Percentiles rank a stretch among this genome's conserved stretches.
Conservation (phyloP, 2,329 filamentous ascomycete genomes). For the Exophiala mesophila region DNA sequence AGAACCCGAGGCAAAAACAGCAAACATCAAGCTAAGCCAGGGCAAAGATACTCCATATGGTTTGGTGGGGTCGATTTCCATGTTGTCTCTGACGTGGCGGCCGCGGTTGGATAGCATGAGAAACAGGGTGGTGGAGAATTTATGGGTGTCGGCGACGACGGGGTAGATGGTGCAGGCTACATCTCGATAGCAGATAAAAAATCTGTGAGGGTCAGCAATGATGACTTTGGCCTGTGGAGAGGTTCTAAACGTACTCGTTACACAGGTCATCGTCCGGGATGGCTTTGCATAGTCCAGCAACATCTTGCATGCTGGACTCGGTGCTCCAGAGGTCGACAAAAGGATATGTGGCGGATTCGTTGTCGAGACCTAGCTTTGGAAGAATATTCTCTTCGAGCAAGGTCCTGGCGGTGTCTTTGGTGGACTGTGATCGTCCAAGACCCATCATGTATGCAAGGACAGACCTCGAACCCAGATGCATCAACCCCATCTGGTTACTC, state of each 20-base stretch:
- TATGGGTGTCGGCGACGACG: conserved; percentile 52
- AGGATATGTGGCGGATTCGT: conserved; percentile 60
- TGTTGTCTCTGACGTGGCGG: conserved; percentile 34
- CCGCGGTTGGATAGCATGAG: conserved; percentile 50
- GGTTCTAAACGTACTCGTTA: conserved; percentile 39
- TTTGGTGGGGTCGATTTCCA: conserved; percentile 39
- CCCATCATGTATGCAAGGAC: conserved; percentile 57
- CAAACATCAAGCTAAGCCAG: conserved; percentile 57
- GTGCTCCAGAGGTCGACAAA: conserved; percentile 63
- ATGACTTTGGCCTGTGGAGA: neutral
- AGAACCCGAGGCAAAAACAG: conserved; percentile 58
- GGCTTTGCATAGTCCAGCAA: conserved; percentile 55
- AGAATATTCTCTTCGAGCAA: conserved; percentile 58
- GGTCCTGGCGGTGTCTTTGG: conserved; percentile 45
- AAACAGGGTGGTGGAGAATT: conserved; percentile 52
- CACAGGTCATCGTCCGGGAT: conserved; percentile 56
- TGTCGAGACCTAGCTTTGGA: conserved; percentile 59
- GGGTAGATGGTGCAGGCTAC: conserved; percentile 58
- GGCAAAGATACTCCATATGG: conserved; percentile 53
- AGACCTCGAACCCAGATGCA: conserved; percentile 58
- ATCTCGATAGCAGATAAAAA: conserved; percentile 55
- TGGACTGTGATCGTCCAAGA: conserved; percentile 47
- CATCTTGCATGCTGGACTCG: conserved; percentile 53
- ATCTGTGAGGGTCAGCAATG: conserved; percentile 32
- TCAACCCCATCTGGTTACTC: conserved; percentile 56